These are phyloP conservation scores for Saccharomycopsis sp. DNA, from an alignment of 805 yeast genomes.

Conservation along the genomic window DNA sequence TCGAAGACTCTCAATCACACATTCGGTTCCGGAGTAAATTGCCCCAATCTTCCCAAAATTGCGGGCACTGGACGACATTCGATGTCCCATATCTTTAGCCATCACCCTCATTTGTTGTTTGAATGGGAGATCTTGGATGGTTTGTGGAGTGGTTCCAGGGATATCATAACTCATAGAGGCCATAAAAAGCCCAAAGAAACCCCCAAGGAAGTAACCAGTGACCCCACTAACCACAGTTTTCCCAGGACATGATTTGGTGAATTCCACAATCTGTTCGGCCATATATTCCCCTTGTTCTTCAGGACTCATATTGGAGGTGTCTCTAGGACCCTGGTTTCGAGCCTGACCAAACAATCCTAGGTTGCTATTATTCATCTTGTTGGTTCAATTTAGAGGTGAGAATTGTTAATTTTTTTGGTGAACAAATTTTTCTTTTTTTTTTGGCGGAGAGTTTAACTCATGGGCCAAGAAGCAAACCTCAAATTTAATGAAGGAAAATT, in stretches of 20 bases:
- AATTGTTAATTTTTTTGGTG: too few species aligned
- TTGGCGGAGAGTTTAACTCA: too few species aligned
- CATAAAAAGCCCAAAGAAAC: constrained; percentile 93
- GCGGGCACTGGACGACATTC: constrained; percentile 84
- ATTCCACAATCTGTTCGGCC: constrained; percentile 69
- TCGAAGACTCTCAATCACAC: constrained; percentile 73
- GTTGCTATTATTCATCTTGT: too few species aligned
- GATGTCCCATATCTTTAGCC: constrained; percentile 81
- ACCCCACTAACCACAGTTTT: constrained; percentile 87
- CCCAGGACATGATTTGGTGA: constrained; percentile 93
- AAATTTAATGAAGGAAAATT: too few species aligned
- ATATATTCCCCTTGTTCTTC: constrained; percentile 92
- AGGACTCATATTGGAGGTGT: constrained; percentile 52
- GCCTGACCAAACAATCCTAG: not conserved
- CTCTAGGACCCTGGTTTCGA: not conserved
- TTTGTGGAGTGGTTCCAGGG: constrained; percentile 26
- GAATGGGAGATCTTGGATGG: constrained; percentile 60
- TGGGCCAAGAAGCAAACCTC: too few species aligned
- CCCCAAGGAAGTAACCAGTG: constrained; percentile 90
- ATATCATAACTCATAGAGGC: constrained; percentile 51
- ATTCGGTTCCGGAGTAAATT: constrained; percentile 87
- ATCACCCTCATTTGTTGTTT: constrained; percentile 88
- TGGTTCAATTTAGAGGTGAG: not conserved
- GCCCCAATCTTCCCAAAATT: constrained; percentile 91
- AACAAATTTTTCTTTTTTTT: too few species aligned